These are phyloP conservation scores for Cytospora chrysosperma DNA, from an alignment of 2,329 filamentous ascomycete species.

Conservation along the genomic window DNA sequence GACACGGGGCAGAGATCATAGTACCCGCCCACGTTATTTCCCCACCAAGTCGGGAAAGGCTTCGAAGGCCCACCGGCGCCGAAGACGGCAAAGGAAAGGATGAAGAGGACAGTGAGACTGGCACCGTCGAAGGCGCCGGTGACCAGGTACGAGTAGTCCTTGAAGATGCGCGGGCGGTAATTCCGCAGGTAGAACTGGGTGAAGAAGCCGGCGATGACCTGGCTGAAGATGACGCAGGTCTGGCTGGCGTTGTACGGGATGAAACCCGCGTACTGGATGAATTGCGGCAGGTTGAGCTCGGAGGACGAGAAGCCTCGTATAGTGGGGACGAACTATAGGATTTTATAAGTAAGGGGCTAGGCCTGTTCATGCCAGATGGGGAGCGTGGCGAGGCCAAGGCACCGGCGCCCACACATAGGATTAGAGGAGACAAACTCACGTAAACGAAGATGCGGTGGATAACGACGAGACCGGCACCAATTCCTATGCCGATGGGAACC, in stretches of 20 bases:
- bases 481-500: slow-evolving; percentile 49
- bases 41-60: slow-evolving; percentile 55
- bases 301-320: slow-evolving; percentile 41
- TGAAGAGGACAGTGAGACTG: slow-evolving; percentile 47
- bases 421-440: slow-evolving; percentile 31
- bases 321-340: slow-evolving; percentile 47
- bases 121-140: slow-evolving; percentile 55
- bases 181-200: slow-evolving; percentile 53
- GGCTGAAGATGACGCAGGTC: slow-evolving; percentile 53
- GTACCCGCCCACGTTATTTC: slow-evolving; percentile 48
- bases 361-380: too few relatives aligned
- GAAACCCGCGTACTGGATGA: slow-evolving; percentile 54
- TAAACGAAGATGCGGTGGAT: slow-evolving; percentile 44
- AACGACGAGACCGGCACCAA: slow-evolving; percentile 46
- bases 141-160: slow-evolving; percentile 53
- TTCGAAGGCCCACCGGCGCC: slow-evolving; percentile 45
- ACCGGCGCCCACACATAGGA: too few relatives aligned
- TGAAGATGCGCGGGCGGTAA: slow-evolving; percentile 51
- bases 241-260: slow-evolving; percentile 56
- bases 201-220: slow-evolving; percentile 46
- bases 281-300: slow-evolving; percentile 53
- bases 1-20: slow-evolving; percentile 47
- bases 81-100: slow-evolving; percentile 56
- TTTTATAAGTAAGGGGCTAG: too few relatives aligned
- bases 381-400: too few relatives aligned